Evolutionary conservation across 2,329 filamentous ascomycete genomes (phyloP), one percentile per base, ranked within the genome.

Genomic region (Fusarium sp.): DNA sequence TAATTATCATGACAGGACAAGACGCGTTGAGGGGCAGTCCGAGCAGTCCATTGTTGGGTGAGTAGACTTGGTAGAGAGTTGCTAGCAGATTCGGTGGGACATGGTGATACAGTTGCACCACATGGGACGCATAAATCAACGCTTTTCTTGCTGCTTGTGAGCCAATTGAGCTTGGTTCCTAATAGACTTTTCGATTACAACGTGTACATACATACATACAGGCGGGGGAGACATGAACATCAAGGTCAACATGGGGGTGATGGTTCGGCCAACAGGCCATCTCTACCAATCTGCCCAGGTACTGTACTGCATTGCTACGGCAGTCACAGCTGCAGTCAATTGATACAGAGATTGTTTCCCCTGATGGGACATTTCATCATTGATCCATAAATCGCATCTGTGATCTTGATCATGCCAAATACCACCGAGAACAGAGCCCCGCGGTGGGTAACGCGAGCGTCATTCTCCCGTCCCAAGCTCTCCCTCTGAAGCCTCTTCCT

Each of bases 341-440:
- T 37, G 35, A 37, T 11, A n/a, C 35, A n/a, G 6, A 19, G 2
- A 39, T n/a, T 43, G 13, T 41, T 41, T 24, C 30, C 41, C 32
- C 33, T 28, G 8, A 52, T 63, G 37, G 54, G 9, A 40, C 19
- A 57, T 63, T 67, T 59, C 49, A 58, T 70, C 66, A 69, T 61
- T 64, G 56, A 57, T 49, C 48, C 52, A 55, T 47, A 39, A 57
- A 37, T 24, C 26, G 43, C 39, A 45, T 40, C 43, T 40, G n/a
- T 50, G 15, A 51, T 35, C 60, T 40, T 52, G 24, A 24, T 24
- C 24, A 7, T 24, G 61, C 20, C 47, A 55, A 64, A 62, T 67
- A 66, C 53, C 65, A 62, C 65, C 65, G 61, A 68, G 59, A 68
- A 55, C 19, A 24, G 22, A 54, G 35, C 67, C 67, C 67, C 64